These are phyloP conservation scores for Deuterostichococcus epilithicus DNA, from an alignment of 139 green algal genomes.

Conservation along the genomic window DNA sequence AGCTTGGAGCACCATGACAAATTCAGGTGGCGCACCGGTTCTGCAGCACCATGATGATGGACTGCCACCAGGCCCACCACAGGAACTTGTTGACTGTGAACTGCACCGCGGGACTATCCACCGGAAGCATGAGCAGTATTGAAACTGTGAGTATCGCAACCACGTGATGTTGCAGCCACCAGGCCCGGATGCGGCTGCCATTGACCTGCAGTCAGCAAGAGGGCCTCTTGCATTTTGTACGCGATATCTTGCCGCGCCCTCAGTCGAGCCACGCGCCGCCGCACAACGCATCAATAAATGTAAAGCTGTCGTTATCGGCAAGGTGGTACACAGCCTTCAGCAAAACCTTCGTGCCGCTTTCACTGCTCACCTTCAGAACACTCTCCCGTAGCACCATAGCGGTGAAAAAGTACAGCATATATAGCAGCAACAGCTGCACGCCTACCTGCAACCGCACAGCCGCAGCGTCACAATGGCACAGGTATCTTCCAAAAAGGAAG, in stretches of 20 bases:
- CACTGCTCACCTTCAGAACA: constrained; percentile 59
- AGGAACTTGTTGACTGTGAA: constrained; percentile 40
- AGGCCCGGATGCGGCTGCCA: constrained; percentile 83
- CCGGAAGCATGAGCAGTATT: constrained; percentile 80
- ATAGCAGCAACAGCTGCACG: constrained; percentile 82
- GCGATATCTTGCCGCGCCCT: too few relatives aligned
- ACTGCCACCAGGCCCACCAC: constrained; percentile 39
- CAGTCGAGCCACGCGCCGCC: too few relatives aligned
- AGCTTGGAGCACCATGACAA: too few relatives aligned
- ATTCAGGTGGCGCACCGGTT: constrained; percentile 47
- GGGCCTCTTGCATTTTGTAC: too few relatives aligned
- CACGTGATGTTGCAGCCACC: constrained; percentile 95
- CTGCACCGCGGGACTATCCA: constrained; percentile 67
- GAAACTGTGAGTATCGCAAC: constrained; percentile 69
- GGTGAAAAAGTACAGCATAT: constrained; percentile 94
- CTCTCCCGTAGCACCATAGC: constrained; percentile 86
- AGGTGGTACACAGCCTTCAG: background rate
- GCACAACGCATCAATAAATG: too few relatives aligned
- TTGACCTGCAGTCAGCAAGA: constrained; percentile 70
- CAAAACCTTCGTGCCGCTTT: background rate
- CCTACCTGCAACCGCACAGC: constrained; percentile 32
- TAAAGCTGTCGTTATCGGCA: too few relatives aligned
- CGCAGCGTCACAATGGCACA: too few relatives aligned
- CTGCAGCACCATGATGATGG: constrained; percentile 49
- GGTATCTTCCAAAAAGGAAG: too few relatives aligned